Evolutionary conservation across 805 yeast species (phyloP).

Genomic region (Komagataella mondaviorum): DNA sequence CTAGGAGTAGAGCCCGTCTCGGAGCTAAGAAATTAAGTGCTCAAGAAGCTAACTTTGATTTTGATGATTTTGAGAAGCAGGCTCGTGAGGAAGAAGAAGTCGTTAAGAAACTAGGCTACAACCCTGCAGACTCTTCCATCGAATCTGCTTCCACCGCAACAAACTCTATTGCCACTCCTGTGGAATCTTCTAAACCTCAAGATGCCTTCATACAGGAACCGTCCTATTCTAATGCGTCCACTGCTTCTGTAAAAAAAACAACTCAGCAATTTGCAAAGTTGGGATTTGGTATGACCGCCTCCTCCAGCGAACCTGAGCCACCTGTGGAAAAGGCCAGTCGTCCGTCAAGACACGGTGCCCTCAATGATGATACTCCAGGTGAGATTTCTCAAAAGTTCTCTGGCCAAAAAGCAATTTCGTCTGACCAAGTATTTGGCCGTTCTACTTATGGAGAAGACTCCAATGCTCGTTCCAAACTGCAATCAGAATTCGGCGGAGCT

Average conservation of each 20-base stretch:
- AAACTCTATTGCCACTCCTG: slow-evolving; percentile 1
- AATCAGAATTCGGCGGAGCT: slow-evolving; percentile 64
- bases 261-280: slow-evolving; percentile 17
- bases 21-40: slow-evolving; percentile 41
- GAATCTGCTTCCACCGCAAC: slow-evolving; percentile 1
- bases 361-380: slow-evolving; percentile 52
- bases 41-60: slow-evolving; percentile 30
- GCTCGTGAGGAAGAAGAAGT: slow-evolving; percentile 78
- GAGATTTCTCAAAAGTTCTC: slow-evolving; percentile 72
- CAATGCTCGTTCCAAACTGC: slow-evolving; percentile 76
- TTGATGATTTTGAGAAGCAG: slow-evolving; percentile 53
- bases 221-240: slow-evolving; percentile 5
- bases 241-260: slow-evolving; percentile 4
- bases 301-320: slow-evolving; percentile 24
- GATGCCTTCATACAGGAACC: background rate
- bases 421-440: slow-evolving; percentile 89
- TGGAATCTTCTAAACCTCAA: background rate
- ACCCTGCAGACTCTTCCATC: slow-evolving; percentile 19
- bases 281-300: slow-evolving; percentile 82
- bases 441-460: slow-evolving; percentile 64
- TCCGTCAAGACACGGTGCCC: slow-evolving; percentile 21
- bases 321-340: slow-evolving; percentile 1
- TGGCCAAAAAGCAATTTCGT: slow-evolving; percentile 84
- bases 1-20: slow-evolving; percentile 44
- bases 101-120: slow-evolving; percentile 38